Base-by-base conservation (phyloP, 169 alveolate species). In the Plasmodium yoelii region DNA sequence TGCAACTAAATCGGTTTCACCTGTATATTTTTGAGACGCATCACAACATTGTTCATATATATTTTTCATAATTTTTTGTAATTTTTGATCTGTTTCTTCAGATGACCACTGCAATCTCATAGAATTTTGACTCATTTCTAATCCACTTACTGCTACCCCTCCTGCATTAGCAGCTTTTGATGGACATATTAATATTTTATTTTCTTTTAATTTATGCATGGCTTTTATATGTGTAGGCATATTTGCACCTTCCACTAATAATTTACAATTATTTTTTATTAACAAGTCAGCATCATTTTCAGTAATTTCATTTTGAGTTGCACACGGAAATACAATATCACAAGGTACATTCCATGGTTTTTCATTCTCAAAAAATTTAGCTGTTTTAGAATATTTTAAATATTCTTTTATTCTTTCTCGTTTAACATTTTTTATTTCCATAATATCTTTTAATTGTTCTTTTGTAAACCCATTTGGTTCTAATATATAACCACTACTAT, bases 141-240 rank as follows among this genome's bases (percentile, higher is more conserved):
- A 73, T 1, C 97, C 98, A 44, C 97, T 94, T 24, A 94, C 97
- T 46, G 96, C 95, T 22, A 95, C 98, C 4, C 98, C 98, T 5
- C 98, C 98, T 6, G 97, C 97, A 82, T 95, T 95, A 7, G 98
- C 97, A 6, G 98, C 98, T 55, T 95, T 95, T 9, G 95, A 96
- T 1, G 98, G 98, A n/a, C 97, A 94, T 26, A 94, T 65, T 7
- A 94, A 42, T 10, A 95, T 87, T 10, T 93, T 88, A 49, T 73
- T 67, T 24, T 75, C 80, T 63, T 88, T 92, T 75, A 94, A 93
- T 49, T 87, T 61, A 57, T 90, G 88, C 7, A 84, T 80, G 5
- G 98, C 98, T n/a, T 87, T 93, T n/a, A 87, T 72, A 8, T 95
- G 93, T n/a, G 96, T 93, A 7, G 97, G 97, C 98, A 95, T 95